Evolutionary conservation across 129 eudicot species (phyloP).

Genomic region (Chrysanthemum lavandulifolium): DNA sequence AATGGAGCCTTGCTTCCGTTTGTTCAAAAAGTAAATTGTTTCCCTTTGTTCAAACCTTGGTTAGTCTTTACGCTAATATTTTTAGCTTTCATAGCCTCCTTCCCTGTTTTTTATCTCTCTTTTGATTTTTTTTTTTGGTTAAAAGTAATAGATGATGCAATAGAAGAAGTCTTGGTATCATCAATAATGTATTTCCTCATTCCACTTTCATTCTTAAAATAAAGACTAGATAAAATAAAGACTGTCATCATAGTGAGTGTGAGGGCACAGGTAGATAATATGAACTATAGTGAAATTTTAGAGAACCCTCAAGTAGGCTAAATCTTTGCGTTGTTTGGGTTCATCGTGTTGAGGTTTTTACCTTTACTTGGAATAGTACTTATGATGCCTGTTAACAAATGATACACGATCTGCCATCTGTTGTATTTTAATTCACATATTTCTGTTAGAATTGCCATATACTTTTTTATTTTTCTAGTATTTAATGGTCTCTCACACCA

Average conservation of each 20-base stretch:
- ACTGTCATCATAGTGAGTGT: background rate
- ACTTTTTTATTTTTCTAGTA: background rate
- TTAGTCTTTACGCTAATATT: no score
- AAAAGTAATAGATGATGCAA: background rate
- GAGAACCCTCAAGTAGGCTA: background rate
- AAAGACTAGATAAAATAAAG: background rate
- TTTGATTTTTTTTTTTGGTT: background rate
- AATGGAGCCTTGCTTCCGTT: no score
- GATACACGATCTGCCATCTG: background rate
- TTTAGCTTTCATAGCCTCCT: no score
- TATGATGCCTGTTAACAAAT: background rate
- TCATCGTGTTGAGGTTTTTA: constrained; percentile 5
- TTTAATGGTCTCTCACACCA: background rate
- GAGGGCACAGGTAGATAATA: background rate
- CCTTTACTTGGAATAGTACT: background rate
- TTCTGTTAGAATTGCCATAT: background rate
- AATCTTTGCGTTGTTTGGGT: background rate
- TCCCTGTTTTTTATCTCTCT: background rate
- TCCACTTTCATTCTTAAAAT: background rate
- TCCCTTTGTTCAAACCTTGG: no score
- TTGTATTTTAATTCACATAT: no score
- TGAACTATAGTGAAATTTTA: background rate
- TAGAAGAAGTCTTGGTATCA: background rate
- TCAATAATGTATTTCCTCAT: background rate
- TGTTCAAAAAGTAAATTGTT: no score